Evolutionary conservation across 2,329 filamentous ascomycete genomes (phyloP).

Genomic region (Aspergillus versicolor): DNA sequence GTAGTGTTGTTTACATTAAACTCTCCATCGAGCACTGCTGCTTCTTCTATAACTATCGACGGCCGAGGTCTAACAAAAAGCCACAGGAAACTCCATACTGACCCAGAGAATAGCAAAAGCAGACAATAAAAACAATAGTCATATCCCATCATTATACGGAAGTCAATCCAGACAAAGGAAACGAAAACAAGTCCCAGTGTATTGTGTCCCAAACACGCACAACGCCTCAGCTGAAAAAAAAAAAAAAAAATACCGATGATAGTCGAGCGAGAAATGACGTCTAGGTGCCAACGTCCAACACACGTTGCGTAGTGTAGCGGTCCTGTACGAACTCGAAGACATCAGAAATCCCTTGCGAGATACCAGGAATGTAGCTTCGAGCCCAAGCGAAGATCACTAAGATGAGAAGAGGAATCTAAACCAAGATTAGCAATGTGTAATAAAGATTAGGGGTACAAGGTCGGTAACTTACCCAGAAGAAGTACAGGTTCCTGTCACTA

Average conservation of each 20-base stretch:
- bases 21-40: too few relatives aligned
- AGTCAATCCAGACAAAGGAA: constrained; percentile 16
- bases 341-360: constrained; percentile 40
- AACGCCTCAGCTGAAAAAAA: constrained; percentile 28
- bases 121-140: constrained; percentile 22
- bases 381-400: constrained; percentile 47
- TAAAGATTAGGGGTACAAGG: background rate
- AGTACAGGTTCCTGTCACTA: constrained; percentile 54
- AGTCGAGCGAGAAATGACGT: constrained; percentile 7
- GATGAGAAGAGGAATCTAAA: constrained; percentile 47
- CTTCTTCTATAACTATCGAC: too few relatives aligned
- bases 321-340: constrained; percentile 40
- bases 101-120: background rate
- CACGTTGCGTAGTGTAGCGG: constrained; percentile 32
- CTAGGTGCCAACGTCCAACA: constrained; percentile 33
- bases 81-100: too few relatives aligned
- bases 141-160: constrained; percentile 34
- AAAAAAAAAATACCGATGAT: too few relatives aligned
- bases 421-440: constrained; percentile 20
- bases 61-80: too few relatives aligned
- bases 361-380: constrained; percentile 43
- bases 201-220: constrained; percentile 14
- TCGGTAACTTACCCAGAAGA: constrained; percentile 51
- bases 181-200: constrained; percentile 18
- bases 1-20: too few relatives aligned